Evolutionary conservation across 176 grass and related monocot genomes (phyloP).

Genomic region (Bothriochloa decipiens): DNA sequence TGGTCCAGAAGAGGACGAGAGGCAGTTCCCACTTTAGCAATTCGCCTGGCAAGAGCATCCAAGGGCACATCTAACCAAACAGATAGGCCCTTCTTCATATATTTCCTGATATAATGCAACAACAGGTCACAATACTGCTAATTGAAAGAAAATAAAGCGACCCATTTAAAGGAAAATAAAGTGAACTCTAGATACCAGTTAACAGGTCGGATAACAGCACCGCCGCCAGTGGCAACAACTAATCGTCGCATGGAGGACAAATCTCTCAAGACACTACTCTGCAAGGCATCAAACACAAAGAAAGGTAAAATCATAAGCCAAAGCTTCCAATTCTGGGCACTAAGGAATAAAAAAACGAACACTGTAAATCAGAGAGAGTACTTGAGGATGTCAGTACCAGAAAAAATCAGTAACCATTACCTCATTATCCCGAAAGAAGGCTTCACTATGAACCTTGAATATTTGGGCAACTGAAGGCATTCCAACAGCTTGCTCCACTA

Average conservation of each 20-base stretch:
- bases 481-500: slow-evolving; percentile 91
- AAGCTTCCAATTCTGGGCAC: not conserved
- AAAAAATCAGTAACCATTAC: slow-evolving; percentile 44
- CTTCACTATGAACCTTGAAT: slow-evolving; percentile 90
- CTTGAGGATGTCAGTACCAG: slow-evolving; percentile 9
- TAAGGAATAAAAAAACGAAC: slow-evolving; percentile 18
- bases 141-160: not conserved
- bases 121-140: slow-evolving; percentile 5
- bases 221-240: slow-evolving; percentile 97
- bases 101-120: slow-evolving; percentile 65
- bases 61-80: slow-evolving; percentile 98
- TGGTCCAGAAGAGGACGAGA: slow-evolving; percentile 97
- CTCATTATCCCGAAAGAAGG: slow-evolving; percentile 98
- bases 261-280: slow-evolving; percentile 92
- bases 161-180: slow-evolving; percentile 14
- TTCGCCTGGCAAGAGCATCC: slow-evolving; percentile 87
- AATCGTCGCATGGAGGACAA: slow-evolving; percentile 86
- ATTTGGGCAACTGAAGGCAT: slow-evolving; percentile 95
- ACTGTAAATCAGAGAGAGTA: not conserved
- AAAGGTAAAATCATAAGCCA: not conserved
- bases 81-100: slow-evolving; percentile 90
- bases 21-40: slow-evolving; percentile 90
- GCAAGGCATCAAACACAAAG: slow-evolving; percentile 36
- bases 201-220: slow-evolving; percentile 88
- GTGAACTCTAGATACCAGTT: slow-evolving; percentile 72